These are phyloP conservation scores for Trichoderma aggressivum DNA, from an alignment of 2,329 filamentous ascomycete species.

Conservation along the genomic window DNA sequence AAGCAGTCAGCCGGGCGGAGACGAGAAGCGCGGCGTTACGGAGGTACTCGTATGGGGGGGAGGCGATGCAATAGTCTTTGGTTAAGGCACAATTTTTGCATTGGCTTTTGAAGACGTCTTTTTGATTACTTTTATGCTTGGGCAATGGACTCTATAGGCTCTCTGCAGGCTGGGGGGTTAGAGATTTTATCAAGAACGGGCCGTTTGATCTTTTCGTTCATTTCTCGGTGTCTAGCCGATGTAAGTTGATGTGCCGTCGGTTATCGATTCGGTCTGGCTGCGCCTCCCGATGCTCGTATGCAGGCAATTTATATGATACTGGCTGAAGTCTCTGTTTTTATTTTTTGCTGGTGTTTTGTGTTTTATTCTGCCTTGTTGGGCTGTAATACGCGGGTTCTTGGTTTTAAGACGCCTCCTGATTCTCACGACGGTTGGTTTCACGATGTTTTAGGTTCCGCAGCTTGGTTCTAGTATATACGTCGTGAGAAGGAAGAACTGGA, in stretches of 20 bases:
- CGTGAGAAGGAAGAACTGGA: neutral
- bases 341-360: neutral
- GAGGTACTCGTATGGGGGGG: neutral
- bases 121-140: neutral
- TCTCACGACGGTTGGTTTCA: neutral
- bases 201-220: neutral
- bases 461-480: neutral
- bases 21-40: neutral
- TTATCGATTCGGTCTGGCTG: neutral
- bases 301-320: neutral
- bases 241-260: slow-evolving; percentile 1
- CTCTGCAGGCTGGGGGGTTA: neutral
- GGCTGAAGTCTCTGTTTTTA: neutral
- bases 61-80: neutral
- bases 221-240: neutral
- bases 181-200: neutral
- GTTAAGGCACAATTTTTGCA: neutral
- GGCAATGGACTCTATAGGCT: neutral
- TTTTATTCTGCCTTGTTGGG: neutral
- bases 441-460: neutral
- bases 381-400: neutral
- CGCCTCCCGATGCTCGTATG: slow-evolving; percentile 1
- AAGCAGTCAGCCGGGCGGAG: neutral
- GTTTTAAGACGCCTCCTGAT: neutral
- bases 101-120: neutral